Conservation (phyloP, 129 eudicot genomes). For the Flaveria ramosissima region DNA sequence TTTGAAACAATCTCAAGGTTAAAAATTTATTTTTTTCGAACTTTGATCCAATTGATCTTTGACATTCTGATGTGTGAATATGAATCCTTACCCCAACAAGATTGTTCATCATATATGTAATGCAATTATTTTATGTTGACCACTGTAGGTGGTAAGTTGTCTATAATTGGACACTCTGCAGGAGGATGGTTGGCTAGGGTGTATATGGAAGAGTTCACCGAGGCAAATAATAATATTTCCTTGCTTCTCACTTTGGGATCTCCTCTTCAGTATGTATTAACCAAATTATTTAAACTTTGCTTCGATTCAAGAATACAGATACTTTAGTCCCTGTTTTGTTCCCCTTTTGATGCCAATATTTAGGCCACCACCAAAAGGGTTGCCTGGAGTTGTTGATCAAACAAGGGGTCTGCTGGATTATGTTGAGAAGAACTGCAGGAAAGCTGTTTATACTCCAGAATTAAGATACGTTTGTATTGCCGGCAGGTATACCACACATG, state of each 20-base stretch:
- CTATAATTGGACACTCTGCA: conserved; percentile 91
- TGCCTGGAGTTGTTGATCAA: conserved; percentile 92
- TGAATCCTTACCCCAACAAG: conserved; percentile 1
- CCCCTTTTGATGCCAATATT: not conserved
- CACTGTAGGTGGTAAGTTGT: conserved; percentile 56
- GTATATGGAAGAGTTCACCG: conserved; percentile 68
- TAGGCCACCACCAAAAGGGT: conserved; percentile 92
- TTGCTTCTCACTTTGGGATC: conserved; percentile 85
- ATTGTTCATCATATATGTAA: not conserved
- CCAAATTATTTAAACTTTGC: not conserved
- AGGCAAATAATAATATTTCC: conserved; percentile 51
- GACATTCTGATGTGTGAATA: not conserved
- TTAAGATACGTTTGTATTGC: conserved; percentile 85
- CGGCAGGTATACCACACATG: conserved; percentile 58
- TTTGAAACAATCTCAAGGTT: conserved; percentile 78
- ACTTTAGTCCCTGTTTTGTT: not conserved
- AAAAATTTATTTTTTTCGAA: not conserved
- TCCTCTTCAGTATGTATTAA: conserved; percentile 74
- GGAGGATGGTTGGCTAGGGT: conserved; percentile 96
- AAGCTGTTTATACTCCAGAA: conserved; percentile 86
- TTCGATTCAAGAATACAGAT: not conserved
- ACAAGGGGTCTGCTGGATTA: conserved; percentile 89
- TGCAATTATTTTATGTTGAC: not conserved
- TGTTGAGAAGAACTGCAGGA: conserved; percentile 73
- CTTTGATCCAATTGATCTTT: not conserved